Evolutionary conservation across 805 yeast genomes (phyloP), one percentile per base, ranked within the genome.

Genomic region (Candida khao-thaluensis): DNA sequence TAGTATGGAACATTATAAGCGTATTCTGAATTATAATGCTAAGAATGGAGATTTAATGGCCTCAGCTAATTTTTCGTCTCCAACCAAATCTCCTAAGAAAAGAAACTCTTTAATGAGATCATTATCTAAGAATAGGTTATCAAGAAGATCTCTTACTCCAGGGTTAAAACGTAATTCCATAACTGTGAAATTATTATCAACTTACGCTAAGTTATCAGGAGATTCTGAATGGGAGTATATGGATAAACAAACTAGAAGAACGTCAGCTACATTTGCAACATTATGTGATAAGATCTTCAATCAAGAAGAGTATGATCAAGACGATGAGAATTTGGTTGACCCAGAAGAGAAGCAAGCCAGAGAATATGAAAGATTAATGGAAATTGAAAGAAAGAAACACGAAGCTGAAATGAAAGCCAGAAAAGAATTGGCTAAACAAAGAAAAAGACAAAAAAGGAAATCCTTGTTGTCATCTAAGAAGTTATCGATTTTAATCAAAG

Each of bases 201-300:
- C 88, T 0, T 84, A 84, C 58, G 87, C 91, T 23, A 82, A 79
- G 54, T 62, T 84, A 44, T 72, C 86, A 3, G 72, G 72, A 32
- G 82, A 79, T 41, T 70, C 74, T 29, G 84, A 79, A 44, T 77
- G 86, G 79, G 84, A 79, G 50, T 76, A 76, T 50, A 75, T 82
- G 59, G 85, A 82, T 51, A 79, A 76, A 51, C 86, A 80, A 56
- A 81, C 88, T 5, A 82, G 77, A 60, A 72, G 93, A 59, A 82
- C 90, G 2, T 79, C 86, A 25, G 80, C 86, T 11, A 85, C 84
- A 45, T 84, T 84, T 66, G 93, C 89, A 9, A 75, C 84, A 2
- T 65, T 84, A 30, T 82, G 88, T 66, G 91, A 84, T 62, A 80
- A 77, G 59, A 77, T 84, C 42, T 84, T 84, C 67, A 83, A 77